phyloP scores from a whole-genome alignment of 2,329 filamentous ascomycete species.

The Paecilomyces sp. region DNA sequence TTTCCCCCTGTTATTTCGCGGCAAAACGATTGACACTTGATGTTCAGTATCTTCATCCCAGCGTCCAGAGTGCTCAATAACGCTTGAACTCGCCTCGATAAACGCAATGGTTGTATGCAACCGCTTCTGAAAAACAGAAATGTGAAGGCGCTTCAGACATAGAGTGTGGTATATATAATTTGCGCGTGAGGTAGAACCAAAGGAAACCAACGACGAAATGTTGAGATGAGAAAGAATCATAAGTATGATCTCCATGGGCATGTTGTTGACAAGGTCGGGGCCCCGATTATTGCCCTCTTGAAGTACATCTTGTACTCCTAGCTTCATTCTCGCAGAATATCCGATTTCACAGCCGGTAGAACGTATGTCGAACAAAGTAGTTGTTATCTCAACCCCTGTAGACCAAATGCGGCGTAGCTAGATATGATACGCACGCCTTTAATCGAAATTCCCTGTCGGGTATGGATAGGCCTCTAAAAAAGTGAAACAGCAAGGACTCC shows the following conservation, averaged over 20 bases:
- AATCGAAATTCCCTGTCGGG: neutral
- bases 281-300: constrained; percentile 1
- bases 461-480: neutral
- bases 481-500: neutral
- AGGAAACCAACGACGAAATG: constrained; percentile 20
- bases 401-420: neutral
- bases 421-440: neutral
- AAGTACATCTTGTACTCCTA: neutral
- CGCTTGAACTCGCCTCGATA: constrained; percentile 14
- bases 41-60: constrained; percentile 4
- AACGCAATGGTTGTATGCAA: constrained; percentile 25
- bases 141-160: constrained; percentile 20
- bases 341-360: neutral
- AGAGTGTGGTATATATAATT: constrained; percentile 20
- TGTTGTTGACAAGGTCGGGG: constrained; percentile 12
- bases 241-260: constrained; percentile 25
- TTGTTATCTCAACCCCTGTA: no score
- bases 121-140: constrained; percentile 26
- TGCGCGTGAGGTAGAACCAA: constrained; percentile 21
- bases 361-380: neutral
- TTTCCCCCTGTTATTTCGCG: constrained; percentile 5
- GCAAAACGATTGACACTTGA: constrained; percentile 8
- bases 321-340: neutral
- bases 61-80: neutral
- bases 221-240: constrained; percentile 23